A percentile compares a stretch with the other conserved stretches of the same genome.
These are phyloP conservation scores for Cyanidium caldarium DNA, from an alignment of 23 red algal genomes.

Conservation along the genomic window DNA sequence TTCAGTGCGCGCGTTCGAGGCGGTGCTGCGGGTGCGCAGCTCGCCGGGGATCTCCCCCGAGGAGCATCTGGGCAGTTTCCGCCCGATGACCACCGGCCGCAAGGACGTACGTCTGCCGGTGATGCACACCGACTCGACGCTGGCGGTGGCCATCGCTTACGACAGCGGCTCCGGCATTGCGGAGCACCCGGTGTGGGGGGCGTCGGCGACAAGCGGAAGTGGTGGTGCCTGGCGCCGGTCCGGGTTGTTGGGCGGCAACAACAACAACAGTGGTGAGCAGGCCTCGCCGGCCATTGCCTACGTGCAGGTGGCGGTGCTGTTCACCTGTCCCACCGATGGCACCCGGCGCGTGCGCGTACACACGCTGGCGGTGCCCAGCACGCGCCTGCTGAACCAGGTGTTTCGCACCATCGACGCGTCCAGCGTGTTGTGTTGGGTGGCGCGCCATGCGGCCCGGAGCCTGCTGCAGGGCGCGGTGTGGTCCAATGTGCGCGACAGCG, in stretches of 20 bases:
- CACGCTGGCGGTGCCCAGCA: constrained; percentile 48
- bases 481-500: constrained; percentile 48
- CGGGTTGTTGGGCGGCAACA: neutral
- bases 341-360: constrained; percentile 86
- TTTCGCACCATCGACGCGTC: constrained; percentile 75
- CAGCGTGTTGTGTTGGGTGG: constrained; percentile 29
- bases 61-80: constrained; percentile 50
- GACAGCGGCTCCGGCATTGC: constrained; percentile 20
- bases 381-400: constrained; percentile 42
- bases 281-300: constrained; percentile 11
- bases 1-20: constrained; percentile 65
- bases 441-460: constrained; percentile 36
- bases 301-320: constrained; percentile 74
- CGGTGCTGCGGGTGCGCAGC: constrained; percentile 53
- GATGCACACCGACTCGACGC: constrained; percentile 37
- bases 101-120: constrained; percentile 69
- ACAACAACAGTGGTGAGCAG: neutral
- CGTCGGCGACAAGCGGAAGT: too few species aligned
- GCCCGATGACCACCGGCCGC: constrained; percentile 48
- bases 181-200: neutral
- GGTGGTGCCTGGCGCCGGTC: too few species aligned
- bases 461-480: constrained; percentile 43
- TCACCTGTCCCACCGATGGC: constrained; percentile 29
- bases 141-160: constrained; percentile 36
- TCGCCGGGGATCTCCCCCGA: constrained; percentile 32